A percentile compares a stretch with the other conserved stretches of the same genome.
These are phyloP conservation scores for Herpetospermum pedunculosum DNA, from an alignment of 306 rosid species.

Conservation along the genomic window DNA sequence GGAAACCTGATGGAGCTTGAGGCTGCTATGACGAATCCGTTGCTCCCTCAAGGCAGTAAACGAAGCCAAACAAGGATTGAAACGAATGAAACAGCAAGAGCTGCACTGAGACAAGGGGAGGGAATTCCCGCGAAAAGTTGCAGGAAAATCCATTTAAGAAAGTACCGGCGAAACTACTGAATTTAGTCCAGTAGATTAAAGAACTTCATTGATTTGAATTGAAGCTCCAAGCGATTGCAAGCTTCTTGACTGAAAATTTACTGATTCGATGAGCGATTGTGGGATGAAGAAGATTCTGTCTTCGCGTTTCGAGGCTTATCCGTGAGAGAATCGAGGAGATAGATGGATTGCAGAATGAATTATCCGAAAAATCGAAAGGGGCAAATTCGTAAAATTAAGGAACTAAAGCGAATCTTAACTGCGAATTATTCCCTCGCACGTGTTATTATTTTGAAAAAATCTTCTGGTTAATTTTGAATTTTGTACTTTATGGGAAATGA, in stretches of 20 bases:
- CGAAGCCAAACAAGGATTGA: slow-evolving; percentile 27
- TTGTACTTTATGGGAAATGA: too few species aligned
- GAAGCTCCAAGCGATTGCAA: neutral
- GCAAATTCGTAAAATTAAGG: neutral
- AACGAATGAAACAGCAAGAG: slow-evolving; percentile 54
- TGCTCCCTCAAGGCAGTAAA: slow-evolving; percentile 17
- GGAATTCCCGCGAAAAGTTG: slow-evolving; percentile 42
- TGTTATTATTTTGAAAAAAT: neutral
- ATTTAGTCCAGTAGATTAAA: slow-evolving; percentile 31
- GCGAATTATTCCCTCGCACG: slow-evolving; percentile 9
- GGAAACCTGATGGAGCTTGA: slow-evolving; percentile 22
- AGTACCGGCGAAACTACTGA: neutral
- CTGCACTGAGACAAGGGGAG: slow-evolving; percentile 44
- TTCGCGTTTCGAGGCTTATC: neutral
- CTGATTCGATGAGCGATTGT: neutral
- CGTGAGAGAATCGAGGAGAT: slow-evolving; percentile 5
- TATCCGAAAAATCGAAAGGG: neutral
- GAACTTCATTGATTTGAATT: slow-evolving; percentile 33
- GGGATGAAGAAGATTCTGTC: neutral
- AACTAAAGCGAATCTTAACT: neutral
- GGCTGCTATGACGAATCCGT: slow-evolving; percentile 17
- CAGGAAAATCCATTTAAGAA: slow-evolving; percentile 40
- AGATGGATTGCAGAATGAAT: neutral
- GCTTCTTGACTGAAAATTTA: neutral
- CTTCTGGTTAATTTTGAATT: neutral